A percentile compares a stretch with the other conserved stretches of the same genome.
Conservation (phyloP, 2,329 filamentous ascomycete species). For the Aspergillaceae sp. region DNA sequence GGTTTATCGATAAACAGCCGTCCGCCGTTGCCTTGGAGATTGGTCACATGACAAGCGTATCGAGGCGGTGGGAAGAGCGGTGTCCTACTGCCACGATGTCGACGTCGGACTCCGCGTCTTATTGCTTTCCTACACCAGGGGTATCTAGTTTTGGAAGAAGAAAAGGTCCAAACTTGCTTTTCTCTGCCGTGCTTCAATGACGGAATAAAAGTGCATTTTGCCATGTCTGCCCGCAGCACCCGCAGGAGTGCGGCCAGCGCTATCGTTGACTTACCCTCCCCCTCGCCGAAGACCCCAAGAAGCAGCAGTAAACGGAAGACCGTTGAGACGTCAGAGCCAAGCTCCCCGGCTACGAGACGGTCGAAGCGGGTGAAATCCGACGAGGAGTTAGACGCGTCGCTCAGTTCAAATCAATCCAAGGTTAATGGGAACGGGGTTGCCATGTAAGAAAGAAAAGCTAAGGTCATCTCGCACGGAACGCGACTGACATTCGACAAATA, state of each 20-base stretch:
- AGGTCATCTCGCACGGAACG: not conserved
- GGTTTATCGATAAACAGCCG: slow-evolving; percentile 31
- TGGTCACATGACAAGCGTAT: slow-evolving; percentile 21
- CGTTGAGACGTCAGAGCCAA: slow-evolving; percentile 14
- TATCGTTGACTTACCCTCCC: slow-evolving; percentile 2
- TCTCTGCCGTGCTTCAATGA: no score
- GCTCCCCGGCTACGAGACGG: slow-evolving; percentile 14
- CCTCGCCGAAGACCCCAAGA: slow-evolving; percentile 2
- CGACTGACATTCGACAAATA: not conserved
- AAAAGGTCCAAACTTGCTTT: no score
- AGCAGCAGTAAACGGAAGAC: slow-evolving; percentile 20
- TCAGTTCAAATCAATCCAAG: not conserved
- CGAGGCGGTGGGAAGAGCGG: not conserved
- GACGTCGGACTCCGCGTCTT: no score
- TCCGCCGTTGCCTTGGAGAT: slow-evolving; percentile 23
- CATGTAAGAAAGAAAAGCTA: not conserved
- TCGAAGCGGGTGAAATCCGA: slow-evolving; percentile 23
- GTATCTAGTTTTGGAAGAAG: no score
- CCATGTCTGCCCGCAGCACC: slow-evolving; percentile 3
- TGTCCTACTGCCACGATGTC: not conserved
- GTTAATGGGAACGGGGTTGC: not conserved
- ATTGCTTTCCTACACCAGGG: no score
- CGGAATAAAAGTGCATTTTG: not conserved
- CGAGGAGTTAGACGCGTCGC: no score
- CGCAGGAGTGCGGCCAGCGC: slow-evolving; percentile 6